A percentile compares a stretch with the other conserved stretches of the same genome.
phyloP scores from a whole-genome alignment of 768 basidiomycete species.

The Psilocybe azurescens region DNA sequence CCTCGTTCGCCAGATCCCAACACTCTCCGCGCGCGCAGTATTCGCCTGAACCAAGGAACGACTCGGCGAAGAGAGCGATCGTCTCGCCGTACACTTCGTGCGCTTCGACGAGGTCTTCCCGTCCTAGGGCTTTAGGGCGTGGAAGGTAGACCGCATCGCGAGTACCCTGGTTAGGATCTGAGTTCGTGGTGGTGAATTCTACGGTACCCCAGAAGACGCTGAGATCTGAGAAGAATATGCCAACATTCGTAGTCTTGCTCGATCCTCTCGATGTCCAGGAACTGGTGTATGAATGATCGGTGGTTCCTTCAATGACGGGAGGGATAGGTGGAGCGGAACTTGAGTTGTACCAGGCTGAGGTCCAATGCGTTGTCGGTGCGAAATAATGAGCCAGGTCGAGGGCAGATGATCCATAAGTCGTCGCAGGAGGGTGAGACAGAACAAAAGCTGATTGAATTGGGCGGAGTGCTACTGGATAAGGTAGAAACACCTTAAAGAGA shows the following conservation, averaged over 20 bases:
- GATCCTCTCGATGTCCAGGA: slow-evolving; percentile 34
- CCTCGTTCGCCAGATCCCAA: slow-evolving; percentile 63
- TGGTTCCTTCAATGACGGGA: slow-evolving; percentile 31
- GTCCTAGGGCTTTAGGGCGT: slow-evolving; percentile 38
- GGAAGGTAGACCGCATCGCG: slow-evolving; percentile 45
- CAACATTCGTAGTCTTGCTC: slow-evolving; percentile 37
- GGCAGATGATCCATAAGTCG: slow-evolving; percentile 32
- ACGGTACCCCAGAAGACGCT: slow-evolving; percentile 55
- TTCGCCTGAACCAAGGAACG: slow-evolving; percentile 44
- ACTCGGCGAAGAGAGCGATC: slow-evolving; percentile 52
- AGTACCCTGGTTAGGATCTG: slow-evolving; percentile 31
- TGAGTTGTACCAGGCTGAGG: slow-evolving; percentile 45
- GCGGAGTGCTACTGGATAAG: background rate
- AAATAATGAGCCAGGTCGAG: slow-evolving; percentile 52
- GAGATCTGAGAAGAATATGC: slow-evolving; percentile 52
- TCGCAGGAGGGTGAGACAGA: slow-evolving; percentile 30
- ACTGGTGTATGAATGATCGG: slow-evolving; percentile 30
- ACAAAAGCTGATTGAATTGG: slow-evolving; percentile 18
- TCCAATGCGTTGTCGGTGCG: slow-evolving; percentile 45
- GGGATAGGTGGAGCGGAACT: slow-evolving; percentile 35
- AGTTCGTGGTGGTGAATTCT: slow-evolving; percentile 37
- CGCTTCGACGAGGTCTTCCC: slow-evolving; percentile 42
- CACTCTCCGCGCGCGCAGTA: slow-evolving; percentile 59
- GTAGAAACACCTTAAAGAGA: background rate
- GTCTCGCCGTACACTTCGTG: slow-evolving; percentile 54